Base-by-base conservation (phyloP, 305 asterid genomes). In the Solanum hybrid region DNA sequence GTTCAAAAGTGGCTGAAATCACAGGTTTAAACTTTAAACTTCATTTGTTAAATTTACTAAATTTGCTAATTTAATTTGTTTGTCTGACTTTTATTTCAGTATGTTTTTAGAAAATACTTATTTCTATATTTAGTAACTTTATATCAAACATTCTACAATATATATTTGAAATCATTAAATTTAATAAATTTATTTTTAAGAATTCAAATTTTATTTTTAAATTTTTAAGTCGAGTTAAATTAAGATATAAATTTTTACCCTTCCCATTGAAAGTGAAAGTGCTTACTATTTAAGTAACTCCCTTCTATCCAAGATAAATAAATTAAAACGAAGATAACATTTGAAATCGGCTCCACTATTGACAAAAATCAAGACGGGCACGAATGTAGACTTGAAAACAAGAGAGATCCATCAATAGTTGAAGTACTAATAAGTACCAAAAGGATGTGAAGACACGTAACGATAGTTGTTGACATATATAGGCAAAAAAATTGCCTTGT, bases 201-300 rank as follows among this genome's bases (percentile, higher is more conserved):
- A 57, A 57, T 17, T 57, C 24, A 57, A 57, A 17, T 2, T 57
- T 17, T 57, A 57, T 57, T 17, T 17, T 17, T 57, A 65, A 65
- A 65, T 20, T 61, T 3, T 45, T 33, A 20, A 61, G 24, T 61
- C 5, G 11, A 61, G 12, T 61, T 61, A 20, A 7, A 20, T 61
- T 61, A 20, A 61, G 72, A 20, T 61, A 61, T 7, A 61, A 0
- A 20, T 61, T 20, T 8, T 3, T 61, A 61, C 10, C 11, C 26
- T 61, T 1, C 0, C 11, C 1, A 0, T 57, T 17, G 4, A 57
- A 57, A 57, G 24, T 17, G 10, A 57, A 0, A 0, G 10, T 57
- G 70, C 10, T 57, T 17, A 2, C 4, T 0, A 57, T 20, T 57
- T 57, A 17, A 17, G n/a, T 61, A 61, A 61, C 5, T 20, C 5